Conservation (phyloP, 2,329 filamentous ascomycete genomes). For the Talaromyces sp. region DNA sequence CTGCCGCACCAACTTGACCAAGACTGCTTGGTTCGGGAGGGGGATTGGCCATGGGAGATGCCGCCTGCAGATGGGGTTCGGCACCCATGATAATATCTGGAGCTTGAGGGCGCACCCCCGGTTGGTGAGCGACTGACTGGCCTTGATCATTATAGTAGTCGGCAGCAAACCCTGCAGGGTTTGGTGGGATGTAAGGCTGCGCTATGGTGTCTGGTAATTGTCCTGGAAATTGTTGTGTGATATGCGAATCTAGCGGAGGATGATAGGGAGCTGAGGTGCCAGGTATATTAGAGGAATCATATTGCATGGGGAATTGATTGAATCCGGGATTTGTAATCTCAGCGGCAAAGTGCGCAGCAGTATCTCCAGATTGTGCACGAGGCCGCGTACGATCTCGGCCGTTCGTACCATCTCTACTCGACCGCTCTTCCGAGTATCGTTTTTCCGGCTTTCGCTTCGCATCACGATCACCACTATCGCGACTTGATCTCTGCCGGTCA, state of each 20-base stretch:
- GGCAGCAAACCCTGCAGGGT: slow-evolving; percentile 54
- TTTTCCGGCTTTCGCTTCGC: slow-evolving; percentile 26
- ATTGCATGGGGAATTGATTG: slow-evolving; percentile 35
- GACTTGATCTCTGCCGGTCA: slow-evolving; percentile 12
- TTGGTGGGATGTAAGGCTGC: slow-evolving; percentile 45
- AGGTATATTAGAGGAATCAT: slow-evolving; percentile 25
- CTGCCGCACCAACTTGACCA: slow-evolving; percentile 49
- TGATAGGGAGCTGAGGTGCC: slow-evolving; percentile 27
- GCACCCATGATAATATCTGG: slow-evolving; percentile 54
- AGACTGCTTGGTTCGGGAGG: slow-evolving; percentile 57
- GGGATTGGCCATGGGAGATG: slow-evolving; percentile 51
- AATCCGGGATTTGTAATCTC: slow-evolving; percentile 31
- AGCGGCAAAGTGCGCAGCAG: slow-evolving; percentile 29
- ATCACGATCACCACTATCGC: slow-evolving; percentile 20
- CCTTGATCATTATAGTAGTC: slow-evolving; percentile 64
- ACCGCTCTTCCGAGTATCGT: slow-evolving; percentile 25
- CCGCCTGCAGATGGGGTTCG: slow-evolving; percentile 56
- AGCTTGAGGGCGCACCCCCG: slow-evolving; percentile 55
- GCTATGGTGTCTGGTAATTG: slow-evolving; percentile 41
- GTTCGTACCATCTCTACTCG: slow-evolving; percentile 17
- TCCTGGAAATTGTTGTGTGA: slow-evolving; percentile 58
- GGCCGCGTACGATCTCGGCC: slow-evolving; percentile 25
- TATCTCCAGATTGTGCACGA: slow-evolving; percentile 29
- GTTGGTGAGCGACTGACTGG: slow-evolving; percentile 57
- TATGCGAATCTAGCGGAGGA: slow-evolving; percentile 44